Evolutionary conservation across 176 grass and related monocot genomes (phyloP).

Genomic region (Cymbopogon citratus): DNA sequence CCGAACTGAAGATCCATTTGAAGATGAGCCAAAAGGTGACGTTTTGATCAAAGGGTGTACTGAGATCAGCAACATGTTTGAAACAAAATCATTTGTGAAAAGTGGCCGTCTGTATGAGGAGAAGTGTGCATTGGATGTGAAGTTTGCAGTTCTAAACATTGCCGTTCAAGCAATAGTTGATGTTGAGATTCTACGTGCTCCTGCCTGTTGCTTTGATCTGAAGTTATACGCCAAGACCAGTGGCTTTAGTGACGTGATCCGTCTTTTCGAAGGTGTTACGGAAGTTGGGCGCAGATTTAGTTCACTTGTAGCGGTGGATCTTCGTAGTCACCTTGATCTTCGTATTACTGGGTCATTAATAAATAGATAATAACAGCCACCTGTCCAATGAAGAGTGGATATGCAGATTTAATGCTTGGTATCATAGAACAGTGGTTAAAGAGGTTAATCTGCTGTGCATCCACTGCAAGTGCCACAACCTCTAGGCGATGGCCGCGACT

Average conservation of each 20-base stretch:
- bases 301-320: slow-evolving; percentile 3
- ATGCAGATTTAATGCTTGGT: neutral
- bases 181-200: slow-evolving; percentile 18
- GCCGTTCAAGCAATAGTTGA: slow-evolving; percentile 23
- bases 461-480: no score
- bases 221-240: slow-evolving; percentile 20
- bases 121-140: slow-evolving; percentile 28
- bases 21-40: slow-evolving; percentile 1
- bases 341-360: neutral
- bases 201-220: neutral
- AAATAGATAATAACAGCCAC: neutral
- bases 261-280: neutral
- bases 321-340: slow-evolving; percentile 9
- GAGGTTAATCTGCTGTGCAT: no score
- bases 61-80: neutral
- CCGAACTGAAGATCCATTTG: neutral
- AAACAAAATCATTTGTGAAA: neutral
- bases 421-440: slow-evolving; percentile 8
- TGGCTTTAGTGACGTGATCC: slow-evolving; percentile 14
- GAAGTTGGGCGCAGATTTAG: neutral
- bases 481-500: no score
- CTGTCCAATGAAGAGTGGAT: neutral
- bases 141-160: neutral
- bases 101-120: neutral
- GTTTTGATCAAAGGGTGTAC: slow-evolving; percentile 27